Conservation (phyloP, 768 basidiomycete genomes). For the Rhodocollybia butyracea region DNA sequence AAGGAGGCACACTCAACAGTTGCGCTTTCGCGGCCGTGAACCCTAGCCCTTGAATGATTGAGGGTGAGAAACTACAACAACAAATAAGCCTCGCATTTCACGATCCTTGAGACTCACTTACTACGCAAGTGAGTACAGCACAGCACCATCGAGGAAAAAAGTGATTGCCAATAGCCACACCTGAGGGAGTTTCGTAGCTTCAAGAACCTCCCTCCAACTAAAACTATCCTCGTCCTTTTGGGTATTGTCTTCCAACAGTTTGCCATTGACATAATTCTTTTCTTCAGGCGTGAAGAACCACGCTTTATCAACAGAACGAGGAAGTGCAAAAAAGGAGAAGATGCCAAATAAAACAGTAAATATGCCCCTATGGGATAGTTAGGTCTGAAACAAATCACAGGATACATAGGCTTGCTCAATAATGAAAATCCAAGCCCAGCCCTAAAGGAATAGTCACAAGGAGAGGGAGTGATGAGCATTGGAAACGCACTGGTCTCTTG, state of each 20-base stretch:
- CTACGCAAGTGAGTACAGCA: slow-evolving; percentile 49
- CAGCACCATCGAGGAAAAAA: slow-evolving; percentile 53
- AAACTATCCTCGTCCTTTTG: slow-evolving; percentile 40
- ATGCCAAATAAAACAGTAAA: slow-evolving; percentile 62
- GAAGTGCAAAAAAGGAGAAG: slow-evolving; percentile 45
- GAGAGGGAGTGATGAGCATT: slow-evolving; percentile 72
- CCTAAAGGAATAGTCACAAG: slow-evolving; percentile 27
- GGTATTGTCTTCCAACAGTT: slow-evolving; percentile 39
- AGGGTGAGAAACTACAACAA: slow-evolving; percentile 58
- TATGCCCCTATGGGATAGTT: slow-evolving; percentile 46
- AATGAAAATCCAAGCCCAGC: slow-evolving; percentile 10
- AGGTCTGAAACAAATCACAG: neutral
- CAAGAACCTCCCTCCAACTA: slow-evolving; percentile 53
- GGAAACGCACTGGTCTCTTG: too few species aligned
- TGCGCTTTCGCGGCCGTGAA: slow-evolving; percentile 53
- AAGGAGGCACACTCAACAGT: slow-evolving; percentile 62
- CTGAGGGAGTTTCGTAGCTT: slow-evolving; percentile 49
- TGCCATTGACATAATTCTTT: slow-evolving; percentile 41
- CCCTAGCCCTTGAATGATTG: slow-evolving; percentile 63
- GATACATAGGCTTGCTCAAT: slow-evolving; percentile 6
- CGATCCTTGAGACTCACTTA: slow-evolving; percentile 25
- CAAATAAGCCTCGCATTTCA: neutral
- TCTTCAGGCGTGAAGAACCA: slow-evolving; percentile 51
- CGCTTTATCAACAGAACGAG: slow-evolving; percentile 39
- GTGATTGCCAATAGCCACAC: slow-evolving; percentile 47